Evolutionary conservation across 2,329 filamentous ascomycete species (phyloP).

Genomic region (Colletotrichum aenigma): DNA sequence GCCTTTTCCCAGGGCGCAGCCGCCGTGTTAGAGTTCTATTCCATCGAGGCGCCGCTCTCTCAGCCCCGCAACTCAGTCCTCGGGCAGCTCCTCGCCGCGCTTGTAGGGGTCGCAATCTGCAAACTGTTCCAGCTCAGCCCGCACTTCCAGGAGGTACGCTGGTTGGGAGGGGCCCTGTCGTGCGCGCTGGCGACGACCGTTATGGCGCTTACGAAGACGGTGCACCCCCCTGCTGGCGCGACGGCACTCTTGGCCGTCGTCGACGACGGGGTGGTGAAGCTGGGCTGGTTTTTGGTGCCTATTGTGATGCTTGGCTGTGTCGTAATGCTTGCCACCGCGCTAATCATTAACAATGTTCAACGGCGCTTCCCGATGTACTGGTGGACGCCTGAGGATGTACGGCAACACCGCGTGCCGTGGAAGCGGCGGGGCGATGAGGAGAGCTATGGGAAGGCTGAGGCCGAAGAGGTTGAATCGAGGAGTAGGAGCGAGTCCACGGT

Average conservation of each 20-base stretch:
- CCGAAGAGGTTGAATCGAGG: neutral
- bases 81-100: slow-evolving; percentile 67
- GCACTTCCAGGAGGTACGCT: slow-evolving; percentile 56
- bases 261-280: slow-evolving; percentile 51
- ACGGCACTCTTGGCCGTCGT: slow-evolving; percentile 73
- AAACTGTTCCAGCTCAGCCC: slow-evolving; percentile 66
- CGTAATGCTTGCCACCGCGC: slow-evolving; percentile 66
- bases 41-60: slow-evolving; percentile 73
- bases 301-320: slow-evolving; percentile 63
- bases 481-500: neutral
- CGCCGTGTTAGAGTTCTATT: slow-evolving; percentile 76
- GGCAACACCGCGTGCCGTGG: neutral
- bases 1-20: slow-evolving; percentile 63
- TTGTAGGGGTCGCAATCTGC: slow-evolving; percentile 64
- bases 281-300: slow-evolving; percentile 74
- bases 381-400: slow-evolving; percentile 58
- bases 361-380: slow-evolving; percentile 72
- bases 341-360: slow-evolving; percentile 73
- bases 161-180: slow-evolving; percentile 68
- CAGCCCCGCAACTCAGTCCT: slow-evolving; percentile 74
- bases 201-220: slow-evolving; percentile 74
- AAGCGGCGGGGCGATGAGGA: neutral
- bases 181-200: slow-evolving; percentile 66
- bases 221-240: slow-evolving; percentile 77
- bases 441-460: neutral